Conservation (phyloP, 768 basidiomycete species). For the Lentinula raphanica region DNA sequence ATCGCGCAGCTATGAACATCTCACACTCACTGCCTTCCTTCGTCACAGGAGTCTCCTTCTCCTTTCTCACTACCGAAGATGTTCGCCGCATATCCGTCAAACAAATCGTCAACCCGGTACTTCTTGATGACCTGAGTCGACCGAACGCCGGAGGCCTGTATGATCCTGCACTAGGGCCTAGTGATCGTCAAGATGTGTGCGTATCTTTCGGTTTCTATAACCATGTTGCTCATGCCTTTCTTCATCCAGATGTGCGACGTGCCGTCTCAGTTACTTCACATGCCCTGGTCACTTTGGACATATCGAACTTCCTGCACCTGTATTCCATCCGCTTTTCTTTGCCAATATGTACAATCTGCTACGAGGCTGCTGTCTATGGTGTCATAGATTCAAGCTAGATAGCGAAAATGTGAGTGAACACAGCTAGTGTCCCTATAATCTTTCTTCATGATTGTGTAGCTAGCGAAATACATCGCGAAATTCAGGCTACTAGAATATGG, state of each 20-base stretch:
- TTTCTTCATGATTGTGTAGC: slow-evolving; percentile 34
- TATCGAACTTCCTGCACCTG: slow-evolving; percentile 91
- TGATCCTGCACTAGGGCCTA: slow-evolving; percentile 92
- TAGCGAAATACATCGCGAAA: slow-evolving; percentile 81
- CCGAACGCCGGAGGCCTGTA: slow-evolving; percentile 92
- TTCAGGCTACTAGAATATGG: slow-evolving; percentile 87
- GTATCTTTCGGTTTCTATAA: slow-evolving; percentile 24
- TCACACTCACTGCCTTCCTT: slow-evolving; percentile 83
- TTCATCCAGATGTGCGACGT: slow-evolving; percentile 81
- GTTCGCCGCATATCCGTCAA: slow-evolving; percentile 94
- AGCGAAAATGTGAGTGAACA: slow-evolving; percentile 56
- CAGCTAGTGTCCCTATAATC: background rate
- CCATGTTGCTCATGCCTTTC: too few species aligned
- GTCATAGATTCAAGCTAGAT: slow-evolving; percentile 84
- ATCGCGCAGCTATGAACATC: slow-evolving; percentile 68
- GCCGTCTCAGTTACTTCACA: slow-evolving; percentile 85
- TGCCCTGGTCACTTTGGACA: slow-evolving; percentile 99
- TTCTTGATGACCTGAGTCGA: slow-evolving; percentile 89
- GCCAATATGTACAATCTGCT: slow-evolving; percentile 82
- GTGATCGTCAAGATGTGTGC: slow-evolving; percentile 84
- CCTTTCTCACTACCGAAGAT: slow-evolving; percentile 84
- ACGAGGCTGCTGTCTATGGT: slow-evolving; percentile 87
- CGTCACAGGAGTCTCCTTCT: slow-evolving; percentile 84
- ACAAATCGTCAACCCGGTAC: slow-evolving; percentile 88
- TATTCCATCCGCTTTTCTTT: slow-evolving; percentile 97